Percentiles rank a stretch among this genome's conserved stretches.
phyloP scores from a whole-genome alignment of 345 rosid genomes.

The Lenwebbia sp. region DNA sequence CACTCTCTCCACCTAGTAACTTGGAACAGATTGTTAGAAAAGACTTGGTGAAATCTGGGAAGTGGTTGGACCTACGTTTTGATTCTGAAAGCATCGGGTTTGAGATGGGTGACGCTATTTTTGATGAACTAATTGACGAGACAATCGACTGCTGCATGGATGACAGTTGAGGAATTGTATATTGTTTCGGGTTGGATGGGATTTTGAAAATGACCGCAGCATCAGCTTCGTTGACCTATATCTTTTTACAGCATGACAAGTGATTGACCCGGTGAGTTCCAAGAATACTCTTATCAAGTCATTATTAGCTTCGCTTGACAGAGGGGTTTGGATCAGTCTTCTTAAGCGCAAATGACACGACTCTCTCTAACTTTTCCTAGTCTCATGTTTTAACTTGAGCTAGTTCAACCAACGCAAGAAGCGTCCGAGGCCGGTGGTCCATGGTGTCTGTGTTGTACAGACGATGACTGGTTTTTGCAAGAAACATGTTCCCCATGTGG shows the following conservation, averaged over 20 bases:
- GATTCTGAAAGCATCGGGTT: conserved; percentile 38
- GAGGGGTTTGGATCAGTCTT: not conserved
- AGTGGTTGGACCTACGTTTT: conserved; percentile 61
- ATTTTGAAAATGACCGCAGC: not conserved
- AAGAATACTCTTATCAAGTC: not conserved
- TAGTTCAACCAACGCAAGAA: not conserved
- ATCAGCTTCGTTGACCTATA: not conserved
- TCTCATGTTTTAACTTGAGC: not conserved
- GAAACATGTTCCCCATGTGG: not conserved
- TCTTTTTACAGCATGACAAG: not conserved
- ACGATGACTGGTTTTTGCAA: not conserved
- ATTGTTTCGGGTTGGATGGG: not conserved
- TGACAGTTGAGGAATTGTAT: not conserved
- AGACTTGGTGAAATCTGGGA: conserved; percentile 55
- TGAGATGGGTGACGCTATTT: conserved; percentile 49
- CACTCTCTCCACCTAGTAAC: conserved; percentile 51
- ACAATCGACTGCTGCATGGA: conserved; percentile 19
- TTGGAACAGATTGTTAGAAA: conserved; percentile 67
- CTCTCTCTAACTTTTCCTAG: not conserved
- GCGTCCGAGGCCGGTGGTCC: not conserved
- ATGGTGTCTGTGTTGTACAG: not conserved
- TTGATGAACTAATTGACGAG: conserved; percentile 66
- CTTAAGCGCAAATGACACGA: not conserved
- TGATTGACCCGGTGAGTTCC: not conserved
- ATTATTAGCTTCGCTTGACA: not conserved